These are phyloP conservation scores for Naganishia sp. DNA, from an alignment of 1,284 basidiomycete genomes.

Conservation along the genomic window DNA sequence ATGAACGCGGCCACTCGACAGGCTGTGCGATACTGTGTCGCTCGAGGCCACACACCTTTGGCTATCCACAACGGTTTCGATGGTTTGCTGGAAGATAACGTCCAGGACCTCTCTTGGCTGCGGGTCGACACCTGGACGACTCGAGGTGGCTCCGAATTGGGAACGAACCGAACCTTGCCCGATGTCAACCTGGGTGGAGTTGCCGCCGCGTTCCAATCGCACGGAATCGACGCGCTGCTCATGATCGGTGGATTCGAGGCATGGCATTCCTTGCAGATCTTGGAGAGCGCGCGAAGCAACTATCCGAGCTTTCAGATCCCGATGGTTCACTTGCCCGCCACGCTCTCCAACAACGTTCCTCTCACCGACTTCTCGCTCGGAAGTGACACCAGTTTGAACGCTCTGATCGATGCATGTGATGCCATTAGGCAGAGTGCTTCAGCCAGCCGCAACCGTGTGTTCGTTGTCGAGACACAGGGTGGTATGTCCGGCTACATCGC, in stretches of 20 bases:
- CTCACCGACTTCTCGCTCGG: conserved; percentile 94
- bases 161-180: conserved; percentile 89
- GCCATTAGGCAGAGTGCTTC: conserved; percentile 97
- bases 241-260: conserved; percentile 97
- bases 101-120: conserved; percentile 89
- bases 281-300: conserved; percentile 75
- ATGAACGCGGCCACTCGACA: conserved; percentile 98
- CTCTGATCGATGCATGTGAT: conserved; percentile 95
- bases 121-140: conserved; percentile 95
- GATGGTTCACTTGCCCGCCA: conserved; percentile 89
- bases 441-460: conserved; percentile 91
- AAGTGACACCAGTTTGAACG: conserved; percentile 93
- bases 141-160: conserved; percentile 96
- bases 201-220: conserved; percentile 86
- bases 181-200: conserved; percentile 81
- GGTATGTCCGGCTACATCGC: conserved; percentile 95
- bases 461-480: conserved; percentile 97
- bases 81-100: conserved; percentile 85
- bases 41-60: conserved; percentile 86
- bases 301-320: conserved; percentile 93
- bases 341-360: conserved; percentile 97
- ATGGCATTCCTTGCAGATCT: conserved; percentile 73
- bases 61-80: conserved; percentile 95
- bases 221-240: conserved; percentile 76
- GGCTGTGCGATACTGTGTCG: conserved; percentile 88